Evolutionary conservation across 805 yeast genomes (phyloP), one percentile per base, ranked within the genome.

Genomic region (Saturnispora gosingensis): DNA sequence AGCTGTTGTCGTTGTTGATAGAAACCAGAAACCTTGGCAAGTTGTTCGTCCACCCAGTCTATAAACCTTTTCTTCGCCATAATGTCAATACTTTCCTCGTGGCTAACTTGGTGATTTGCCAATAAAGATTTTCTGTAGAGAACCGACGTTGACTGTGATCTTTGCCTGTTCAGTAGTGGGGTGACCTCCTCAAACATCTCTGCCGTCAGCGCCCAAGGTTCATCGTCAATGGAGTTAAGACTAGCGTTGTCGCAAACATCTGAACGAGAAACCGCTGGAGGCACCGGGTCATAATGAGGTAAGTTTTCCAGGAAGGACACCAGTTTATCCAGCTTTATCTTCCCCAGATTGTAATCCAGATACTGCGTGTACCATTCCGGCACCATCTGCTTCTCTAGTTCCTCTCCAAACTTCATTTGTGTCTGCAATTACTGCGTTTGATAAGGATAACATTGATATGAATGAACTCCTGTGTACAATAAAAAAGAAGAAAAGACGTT

Each of bases 311-410:
- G 32, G 43, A 55, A 46, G 5, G 32, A 32, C 16, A 44, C 34
- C 2, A 64, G 53, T 38, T 60, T 60, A 39, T 62, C 69, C 43
- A 74, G 57, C 50, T 68, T 59, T 52, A 66, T 67, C 58, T 71
- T 73, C n/a, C 78, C 74, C 46, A 67, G 62, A 56, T 79, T 78
- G 61, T 84, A 84, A 59, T 87, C 86, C 34, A 91, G 72, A 63
- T 90, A 90, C 60, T 83, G 82, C 46, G 81, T 84, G 61, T 80
- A 82, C 98, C 98, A 90, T 61, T 86, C 95, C 3, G 97, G 96
- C 49, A 86, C 85, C 38, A 82, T 70, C 51, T 82, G 82, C 48
- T 82, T 81, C 57, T 75, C 78, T 52, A 84, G 68, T 25, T 84
- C 77, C 57, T 81, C 83, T 8, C 82, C 83, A 62, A 83, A 83